Evolutionary conservation across 768 basidiomycete species (phyloP).

Genomic region (Podaxis pistillaris): DNA sequence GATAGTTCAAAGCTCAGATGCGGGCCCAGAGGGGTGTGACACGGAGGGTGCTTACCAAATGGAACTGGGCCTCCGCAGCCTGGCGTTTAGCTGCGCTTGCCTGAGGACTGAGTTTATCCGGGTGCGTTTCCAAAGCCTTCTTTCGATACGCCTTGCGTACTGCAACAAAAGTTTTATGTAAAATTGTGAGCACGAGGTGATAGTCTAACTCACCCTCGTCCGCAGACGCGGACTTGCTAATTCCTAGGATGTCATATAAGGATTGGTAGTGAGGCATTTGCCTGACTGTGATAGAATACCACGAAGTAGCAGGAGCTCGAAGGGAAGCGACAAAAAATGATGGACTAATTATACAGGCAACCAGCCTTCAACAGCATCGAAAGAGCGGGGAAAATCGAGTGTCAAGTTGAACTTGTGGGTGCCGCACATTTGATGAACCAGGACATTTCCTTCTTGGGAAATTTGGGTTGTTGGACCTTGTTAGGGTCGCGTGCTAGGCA

Average conservation of each 20-base stretch:
- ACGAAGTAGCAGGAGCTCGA: background rate
- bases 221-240: conserved; percentile 40
- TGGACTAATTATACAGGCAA: conserved; percentile 4
- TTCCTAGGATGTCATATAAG: conserved; percentile 45
- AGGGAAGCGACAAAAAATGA: background rate
- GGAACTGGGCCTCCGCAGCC: conserved; percentile 56
- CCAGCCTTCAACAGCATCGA: conserved; percentile 7
- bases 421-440: conserved; percentile 3
- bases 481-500: conserved; percentile 5
- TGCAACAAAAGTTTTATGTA: conserved; percentile 21
- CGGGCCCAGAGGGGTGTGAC: background rate
- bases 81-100: conserved; percentile 51
- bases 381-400: background rate
- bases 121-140: conserved; percentile 69
- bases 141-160: conserved; percentile 69
- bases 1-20: background rate
- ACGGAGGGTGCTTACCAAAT: conserved; percentile 41
- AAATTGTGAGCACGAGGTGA: background rate
- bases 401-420: conserved; percentile 6
- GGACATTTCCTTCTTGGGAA: conserved; percentile 1
- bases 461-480: conserved; percentile 6
- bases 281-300: background rate
- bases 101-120: conserved; percentile 62
- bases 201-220: conserved; percentile 47
- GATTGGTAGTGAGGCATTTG: conserved; percentile 11